Evolutionary conservation across 2,329 filamentous ascomycete species (phyloP), one percentile per base, ranked within the genome.

Genomic region (Pseudonectria foliicola): DNA sequence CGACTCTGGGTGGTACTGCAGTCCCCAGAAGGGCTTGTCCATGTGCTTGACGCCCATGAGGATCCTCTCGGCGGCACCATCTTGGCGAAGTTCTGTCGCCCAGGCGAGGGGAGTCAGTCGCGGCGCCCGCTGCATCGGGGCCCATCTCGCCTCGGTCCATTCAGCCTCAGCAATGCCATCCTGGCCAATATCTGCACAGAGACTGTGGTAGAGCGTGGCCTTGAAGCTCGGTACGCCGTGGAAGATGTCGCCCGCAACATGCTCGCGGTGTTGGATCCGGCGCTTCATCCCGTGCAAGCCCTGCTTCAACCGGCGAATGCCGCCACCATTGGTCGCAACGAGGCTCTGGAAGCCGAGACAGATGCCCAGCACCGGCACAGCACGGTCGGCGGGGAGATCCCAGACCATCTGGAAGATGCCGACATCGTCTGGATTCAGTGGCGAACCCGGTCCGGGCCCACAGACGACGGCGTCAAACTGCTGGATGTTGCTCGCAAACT

Each of bases 1-100:
- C 0, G 86, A 94, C 58, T 95, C 88, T 0, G 88, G 88, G 53
- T 95, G 88, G 50, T 92, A 95, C 54, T 95, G 89, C 13, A 95
- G 70, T 0, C 84, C 89, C 80, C 84, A 93, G 44, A 90, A 84
- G 0, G 89, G 88, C 45, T 77, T 80, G 1, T 44, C 53, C 13
- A 56, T 61, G 56, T 94, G 87, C 43, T 70, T 75, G 12, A 81
- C 77, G 0, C 75, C 85, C 85, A 93, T 93, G n/a, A 92, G 60
- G 4, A 88, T 70, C 27, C 71, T 63, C 51, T 76, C 71, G 7
- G 50, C 46, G 8, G 44, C 49, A 10, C 54, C 52, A 2, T 60
- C 59, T 4, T 57, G 57, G 6, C 62, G 52, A 6, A 59, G 54
- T 44, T 73, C 69, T 24, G 68, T 64, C 3, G 74, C 64, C 80